Evolutionary conservation across 805 yeast species (phyloP).

Genomic region (Pichia thaimueangensis): DNA sequence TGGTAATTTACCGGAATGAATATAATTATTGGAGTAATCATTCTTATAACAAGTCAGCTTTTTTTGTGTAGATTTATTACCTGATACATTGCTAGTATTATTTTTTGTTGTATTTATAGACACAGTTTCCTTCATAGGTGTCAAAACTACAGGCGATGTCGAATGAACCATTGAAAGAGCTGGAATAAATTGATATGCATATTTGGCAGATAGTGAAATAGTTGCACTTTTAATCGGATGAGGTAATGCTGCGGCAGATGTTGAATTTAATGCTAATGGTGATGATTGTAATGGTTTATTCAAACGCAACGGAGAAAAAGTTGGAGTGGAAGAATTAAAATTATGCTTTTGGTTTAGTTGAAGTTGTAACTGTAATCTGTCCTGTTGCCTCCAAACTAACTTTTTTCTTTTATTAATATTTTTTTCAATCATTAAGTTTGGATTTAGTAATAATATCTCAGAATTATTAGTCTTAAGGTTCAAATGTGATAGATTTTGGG

Average conservation of each 20-base stretch:
- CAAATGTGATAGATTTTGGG: no score
- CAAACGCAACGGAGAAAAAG: slow-evolving; percentile 6
- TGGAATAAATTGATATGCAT: slow-evolving; percentile 3
- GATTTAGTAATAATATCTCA: no score
- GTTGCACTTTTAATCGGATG: not conserved
- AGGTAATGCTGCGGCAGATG: no score
- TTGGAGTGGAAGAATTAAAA: not conserved
- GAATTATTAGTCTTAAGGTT: no score
- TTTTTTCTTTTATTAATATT: slow-evolving; percentile 3
- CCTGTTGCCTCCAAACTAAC: slow-evolving; percentile 6
- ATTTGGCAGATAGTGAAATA: slow-evolving; percentile 2
- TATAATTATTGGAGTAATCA: slow-evolving; percentile 65
- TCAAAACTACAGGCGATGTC: slow-evolving; percentile 1
- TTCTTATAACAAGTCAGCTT: slow-evolving; percentile 38
- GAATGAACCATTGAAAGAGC: not conserved
- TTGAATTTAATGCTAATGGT: not conserved
- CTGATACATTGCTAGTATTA: not conserved
- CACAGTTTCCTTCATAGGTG: no score
- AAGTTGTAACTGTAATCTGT: slow-evolving; percentile 3
- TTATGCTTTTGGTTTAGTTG: slow-evolving; percentile 2
- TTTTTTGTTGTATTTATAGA: no score
- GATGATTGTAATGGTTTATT: not conserved
- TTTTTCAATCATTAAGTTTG: not conserved
- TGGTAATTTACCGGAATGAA: slow-evolving; percentile 60
- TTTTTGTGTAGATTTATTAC: no score